phyloP scores from a whole-genome alignment of 352 stramenopile genomes.

The Phytophthora rubi region DNA sequence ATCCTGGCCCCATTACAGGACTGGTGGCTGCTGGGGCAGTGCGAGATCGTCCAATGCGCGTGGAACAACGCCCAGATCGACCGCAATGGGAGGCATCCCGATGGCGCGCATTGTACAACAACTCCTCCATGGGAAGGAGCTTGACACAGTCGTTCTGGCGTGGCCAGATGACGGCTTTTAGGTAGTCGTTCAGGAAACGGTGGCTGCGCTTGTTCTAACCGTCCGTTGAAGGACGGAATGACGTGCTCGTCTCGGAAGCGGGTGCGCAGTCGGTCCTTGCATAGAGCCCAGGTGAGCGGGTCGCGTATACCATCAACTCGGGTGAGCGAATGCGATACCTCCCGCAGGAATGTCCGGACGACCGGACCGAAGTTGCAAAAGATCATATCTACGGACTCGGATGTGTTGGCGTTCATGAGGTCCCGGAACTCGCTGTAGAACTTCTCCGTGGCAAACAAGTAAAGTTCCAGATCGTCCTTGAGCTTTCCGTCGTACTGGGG shows the following conservation, averaged over 20 bases:
- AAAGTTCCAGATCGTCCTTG: too few relatives aligned
- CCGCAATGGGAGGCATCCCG: conserved; percentile 22
- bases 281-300: background rate
- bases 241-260: background rate
- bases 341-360: too few relatives aligned
- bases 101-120: conserved; percentile 12
- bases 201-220: conserved; percentile 1
- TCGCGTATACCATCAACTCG: background rate
- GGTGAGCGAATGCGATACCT: too few relatives aligned
- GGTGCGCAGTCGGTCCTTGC: background rate
- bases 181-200: conserved; percentile 10
- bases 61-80: conserved; percentile 7
- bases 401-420: too few relatives aligned
- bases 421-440: too few relatives aligned
- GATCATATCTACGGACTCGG: too few relatives aligned
- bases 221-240: conserved; percentile 13
- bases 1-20: background rate
- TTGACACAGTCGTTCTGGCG: conserved; percentile 1
- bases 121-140: conserved; percentile 2
- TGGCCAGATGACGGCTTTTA: background rate
- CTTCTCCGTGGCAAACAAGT: too few relatives aligned
- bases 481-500: too few relatives aligned
- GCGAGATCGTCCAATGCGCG: background rate
- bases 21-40: background rate
- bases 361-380: too few relatives aligned